phyloP scores from a whole-genome alignment of 2,329 filamentous ascomycete species.

The Aureobasidium sp. region DNA sequence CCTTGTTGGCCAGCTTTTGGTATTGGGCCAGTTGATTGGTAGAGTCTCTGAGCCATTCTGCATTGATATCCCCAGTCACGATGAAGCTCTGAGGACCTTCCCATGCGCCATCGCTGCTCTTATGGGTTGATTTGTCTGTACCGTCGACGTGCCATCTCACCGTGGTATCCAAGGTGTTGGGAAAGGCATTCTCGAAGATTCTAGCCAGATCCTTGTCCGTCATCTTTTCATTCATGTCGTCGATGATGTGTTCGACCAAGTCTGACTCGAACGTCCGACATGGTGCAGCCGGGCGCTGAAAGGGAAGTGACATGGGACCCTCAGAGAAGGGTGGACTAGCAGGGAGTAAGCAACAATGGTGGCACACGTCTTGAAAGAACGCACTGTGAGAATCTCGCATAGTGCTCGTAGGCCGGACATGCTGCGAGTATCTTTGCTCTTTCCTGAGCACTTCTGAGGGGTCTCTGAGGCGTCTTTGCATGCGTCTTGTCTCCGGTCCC shows the following conservation, averaged over 20 bases:
- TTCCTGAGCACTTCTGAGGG: conserved; percentile 22
- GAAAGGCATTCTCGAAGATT: conserved; percentile 91
- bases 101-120: conserved; percentile 59
- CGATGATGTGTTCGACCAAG: conserved; percentile 80
- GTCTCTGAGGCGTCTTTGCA: conserved; percentile 18
- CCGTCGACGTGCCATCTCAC: conserved; percentile 77
- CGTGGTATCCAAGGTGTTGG: conserved; percentile 84
- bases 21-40: conserved; percentile 93
- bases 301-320: conserved; percentile 74
- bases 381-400: conserved; percentile 32
- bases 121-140: conserved; percentile 31
- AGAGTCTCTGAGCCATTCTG: conserved; percentile 86
- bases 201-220: conserved; percentile 81
- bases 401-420: conserved; percentile 34
- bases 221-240: conserved; percentile 71
- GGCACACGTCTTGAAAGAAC: conserved; percentile 12
- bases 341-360: conserved; percentile 19
- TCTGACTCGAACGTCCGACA: conserved; percentile 88
- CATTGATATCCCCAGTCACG: conserved; percentile 87
- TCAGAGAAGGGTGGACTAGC: conserved; percentile 68
- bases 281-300: conserved; percentile 69
- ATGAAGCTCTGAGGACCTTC: conserved; percentile 84
- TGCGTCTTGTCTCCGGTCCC: conserved; percentile 19
- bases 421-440: conserved; percentile 30
- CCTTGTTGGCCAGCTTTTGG: conserved; percentile 74